phyloP scores from a whole-genome alignment of 805 yeast species.

The Metschnikowia lochheadii region DNA sequence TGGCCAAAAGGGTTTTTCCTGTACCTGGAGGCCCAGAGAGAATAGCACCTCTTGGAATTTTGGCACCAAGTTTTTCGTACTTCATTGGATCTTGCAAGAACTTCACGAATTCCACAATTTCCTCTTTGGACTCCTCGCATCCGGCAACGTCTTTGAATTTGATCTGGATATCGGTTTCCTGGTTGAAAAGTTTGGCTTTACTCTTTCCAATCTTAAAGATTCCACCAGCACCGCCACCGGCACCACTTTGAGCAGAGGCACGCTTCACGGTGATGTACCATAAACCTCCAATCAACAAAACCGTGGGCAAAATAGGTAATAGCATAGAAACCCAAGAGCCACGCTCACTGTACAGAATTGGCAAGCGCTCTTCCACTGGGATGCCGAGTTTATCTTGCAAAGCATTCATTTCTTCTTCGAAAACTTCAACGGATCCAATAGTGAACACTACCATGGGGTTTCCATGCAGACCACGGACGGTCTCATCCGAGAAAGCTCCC shows the following conservation, averaged over 20 bases:
- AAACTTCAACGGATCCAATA: slow-evolving; percentile 80
- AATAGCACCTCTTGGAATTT: slow-evolving; percentile 97
- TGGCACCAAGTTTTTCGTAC: slow-evolving; percentile 91
- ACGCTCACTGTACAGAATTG: slow-evolving; percentile 69
- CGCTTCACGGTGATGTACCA: slow-evolving; percentile 58
- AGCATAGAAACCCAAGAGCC: slow-evolving; percentile 60
- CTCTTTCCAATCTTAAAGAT: slow-evolving; percentile 82
- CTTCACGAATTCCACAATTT: slow-evolving; percentile 95
- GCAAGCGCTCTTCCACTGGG: slow-evolving; percentile 67
- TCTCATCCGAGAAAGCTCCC: slow-evolving; percentile 40
- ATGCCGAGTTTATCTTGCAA: slow-evolving; percentile 68
- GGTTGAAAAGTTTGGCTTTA: slow-evolving; percentile 86
- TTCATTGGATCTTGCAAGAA: slow-evolving; percentile 87
- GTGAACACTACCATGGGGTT: slow-evolving; percentile 62
- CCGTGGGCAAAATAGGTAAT: slow-evolving; percentile 75
- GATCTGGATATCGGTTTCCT: slow-evolving; percentile 84
- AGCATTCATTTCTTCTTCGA: slow-evolving; percentile 76
- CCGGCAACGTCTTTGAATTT: slow-evolving; percentile 96
- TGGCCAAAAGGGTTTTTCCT: slow-evolving; percentile 94
- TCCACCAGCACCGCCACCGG: slow-evolving; percentile 73
- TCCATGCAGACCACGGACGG: slow-evolving; percentile 36
- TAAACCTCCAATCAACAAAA: slow-evolving; percentile 74
- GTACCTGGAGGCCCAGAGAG: slow-evolving; percentile 99
- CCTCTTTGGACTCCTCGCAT: slow-evolving; percentile 93
- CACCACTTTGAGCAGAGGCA: slow-evolving; percentile 43